These are phyloP conservation scores for Ministeria vibrans DNA, from an alignment of 78 protist genomes.

Conservation along the genomic window DNA sequence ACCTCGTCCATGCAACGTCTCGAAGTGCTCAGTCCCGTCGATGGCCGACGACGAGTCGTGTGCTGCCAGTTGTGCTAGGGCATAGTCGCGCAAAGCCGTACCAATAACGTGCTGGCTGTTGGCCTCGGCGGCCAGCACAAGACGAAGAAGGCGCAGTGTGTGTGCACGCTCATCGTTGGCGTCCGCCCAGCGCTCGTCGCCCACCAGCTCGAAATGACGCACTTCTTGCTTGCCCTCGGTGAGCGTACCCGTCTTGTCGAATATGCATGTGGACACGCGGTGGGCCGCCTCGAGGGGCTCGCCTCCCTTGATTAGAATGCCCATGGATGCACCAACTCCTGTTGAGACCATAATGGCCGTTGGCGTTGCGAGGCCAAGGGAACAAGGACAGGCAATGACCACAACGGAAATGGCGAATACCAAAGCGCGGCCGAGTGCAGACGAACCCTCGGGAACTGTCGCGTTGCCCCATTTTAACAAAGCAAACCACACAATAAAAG, in stretches of 20 bases:
- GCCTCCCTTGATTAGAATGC: conserved; percentile 77
- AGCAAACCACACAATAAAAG: conserved; percentile 63
- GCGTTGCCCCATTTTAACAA: neutral
- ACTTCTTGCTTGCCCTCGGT: conserved; percentile 50
- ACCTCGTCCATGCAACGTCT: neutral
- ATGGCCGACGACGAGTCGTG: too few species aligned
- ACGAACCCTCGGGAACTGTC: neutral
- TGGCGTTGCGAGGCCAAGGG: conserved; percentile 83
- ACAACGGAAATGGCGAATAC: conserved; percentile 44
- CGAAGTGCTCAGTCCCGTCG: conserved; percentile 2
- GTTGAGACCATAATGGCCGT: conserved; percentile 77
- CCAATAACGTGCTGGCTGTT: conserved; percentile 33
- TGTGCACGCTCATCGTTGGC: neutral
- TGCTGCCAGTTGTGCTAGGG: neutral
- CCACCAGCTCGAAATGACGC: neutral
- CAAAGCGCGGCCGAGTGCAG: conserved; percentile 18
- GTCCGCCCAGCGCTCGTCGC: neutral
- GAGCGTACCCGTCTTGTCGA: conserved; percentile 88
- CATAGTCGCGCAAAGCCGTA: conserved; percentile 5
- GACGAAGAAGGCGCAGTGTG: neutral
- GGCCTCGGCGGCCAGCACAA: neutral
- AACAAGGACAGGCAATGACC: conserved; percentile 85
- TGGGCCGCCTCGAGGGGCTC: conserved; percentile 54
- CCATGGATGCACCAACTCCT: conserved; percentile 67
- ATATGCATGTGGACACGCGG: conserved; percentile 16